Evolutionary conservation across 2,329 filamentous ascomycete species (phyloP), one percentile per base, ranked within the genome.

Genomic region (Sclerotinia spermophila): DNA sequence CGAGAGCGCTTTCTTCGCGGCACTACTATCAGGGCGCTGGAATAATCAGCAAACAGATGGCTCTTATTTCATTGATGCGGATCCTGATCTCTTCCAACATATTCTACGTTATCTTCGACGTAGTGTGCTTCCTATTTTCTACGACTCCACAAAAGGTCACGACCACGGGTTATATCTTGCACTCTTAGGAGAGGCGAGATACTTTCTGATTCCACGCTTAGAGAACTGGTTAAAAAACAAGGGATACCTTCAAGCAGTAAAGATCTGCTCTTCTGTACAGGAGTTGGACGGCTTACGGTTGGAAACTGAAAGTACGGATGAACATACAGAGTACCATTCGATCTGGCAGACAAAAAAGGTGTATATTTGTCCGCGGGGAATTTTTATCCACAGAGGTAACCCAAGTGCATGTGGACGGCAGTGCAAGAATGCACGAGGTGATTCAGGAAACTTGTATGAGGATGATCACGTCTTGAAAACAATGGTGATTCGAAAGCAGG

Each of bases 11-110:
- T 69, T 64, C 27, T 69, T 69, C 27, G 35, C 38, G 1, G 33
- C 45, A 40, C 71, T 76, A 3, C 68, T 81, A 7, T 77, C 77
- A 0, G 72, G 69, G 1, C 64, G 74, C 11, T 78, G 75, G 74
- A 51, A 72, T 48, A 72, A 77, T 21, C 66, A 59, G 38, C 72
- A 77, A 59, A 45, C 68, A 10, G 78, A 82, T 33, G 79, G 78
- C 0, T 77, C 77, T 0, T 80, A 80, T 73, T 83, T 82, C 73
- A 68, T 84, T 30, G 81, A 83, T 69, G 75, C 79, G 0, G 80
- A 83, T 58, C 74, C 79, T 0, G 71, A 75, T 0, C 40, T 81
- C 2, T 83, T 83, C 71, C 69, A 76, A 19, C 76, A 82, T 65
- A 74, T 82, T 69, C 75, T 82, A 4, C 72, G 74, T 0, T 82